Conservation (phyloP, 768 basidiomycete species). For the Omphalotus guepiniiformis region DNA sequence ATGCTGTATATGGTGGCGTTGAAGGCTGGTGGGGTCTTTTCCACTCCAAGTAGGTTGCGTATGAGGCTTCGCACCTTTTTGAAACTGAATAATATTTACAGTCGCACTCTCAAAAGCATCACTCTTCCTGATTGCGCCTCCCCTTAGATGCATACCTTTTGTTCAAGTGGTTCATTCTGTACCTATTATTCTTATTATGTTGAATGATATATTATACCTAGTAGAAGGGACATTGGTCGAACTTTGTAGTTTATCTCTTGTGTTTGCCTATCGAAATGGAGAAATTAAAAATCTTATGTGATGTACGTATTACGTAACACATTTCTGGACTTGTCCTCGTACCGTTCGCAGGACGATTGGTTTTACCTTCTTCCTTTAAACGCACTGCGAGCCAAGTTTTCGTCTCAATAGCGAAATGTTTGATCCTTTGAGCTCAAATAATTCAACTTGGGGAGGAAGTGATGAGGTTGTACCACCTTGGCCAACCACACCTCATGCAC, state of each 20-base stretch:
- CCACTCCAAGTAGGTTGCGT: slow-evolving; percentile 45
- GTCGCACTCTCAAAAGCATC: slow-evolving; percentile 11
- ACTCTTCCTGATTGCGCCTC: slow-evolving; percentile 5
- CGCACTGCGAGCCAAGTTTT: no score
- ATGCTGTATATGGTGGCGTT: slow-evolving; percentile 71
- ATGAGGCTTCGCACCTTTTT: no score
- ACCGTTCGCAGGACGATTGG: no score
- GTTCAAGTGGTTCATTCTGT: no score
- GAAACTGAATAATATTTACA: slow-evolving; percentile 29
- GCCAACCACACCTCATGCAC: slow-evolving; percentile 77
- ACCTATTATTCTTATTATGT: no score
- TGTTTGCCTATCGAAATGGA: background rate
- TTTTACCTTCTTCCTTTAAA: no score
- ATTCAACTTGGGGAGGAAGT: slow-evolving; percentile 48
- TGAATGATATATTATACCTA: no score
- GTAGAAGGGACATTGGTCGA: background rate
- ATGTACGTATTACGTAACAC: no score
- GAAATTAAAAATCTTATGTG: background rate
- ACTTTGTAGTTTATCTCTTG: background rate
- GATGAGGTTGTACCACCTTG: slow-evolving; percentile 57
- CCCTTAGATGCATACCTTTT: background rate
- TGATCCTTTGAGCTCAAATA: slow-evolving; percentile 65
- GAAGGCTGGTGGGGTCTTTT: slow-evolving; percentile 71
- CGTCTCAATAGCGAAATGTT: no score
- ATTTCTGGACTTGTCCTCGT: no score